Evolutionary conservation across 2,329 filamentous ascomycete species (phyloP), one percentile per base, ranked within the genome.

Genomic region (Aspergillus glaucus): DNA sequence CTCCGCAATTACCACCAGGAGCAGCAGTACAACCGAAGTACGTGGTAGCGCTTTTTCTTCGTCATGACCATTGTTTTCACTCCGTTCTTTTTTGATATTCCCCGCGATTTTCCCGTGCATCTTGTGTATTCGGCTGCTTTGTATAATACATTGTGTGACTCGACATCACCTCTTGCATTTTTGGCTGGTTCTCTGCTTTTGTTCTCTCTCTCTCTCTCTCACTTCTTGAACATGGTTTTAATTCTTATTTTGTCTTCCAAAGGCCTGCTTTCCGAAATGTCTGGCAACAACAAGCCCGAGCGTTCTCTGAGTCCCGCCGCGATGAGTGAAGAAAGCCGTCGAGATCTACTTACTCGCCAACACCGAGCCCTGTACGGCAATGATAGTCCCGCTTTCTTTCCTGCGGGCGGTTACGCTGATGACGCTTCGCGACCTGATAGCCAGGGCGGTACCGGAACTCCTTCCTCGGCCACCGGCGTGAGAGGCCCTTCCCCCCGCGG

Each of bases 11-110:
- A 97, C 77, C 93, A 98, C 77, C 94, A 96, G 77, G 93, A 98
- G 82, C 93, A 98, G 82, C 93, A 98, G 84, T 97, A 95, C 77
- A 95, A 97, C 80, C 86, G 92, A 88, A 96, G 93, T 97, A 76
- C 63, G 72, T 73, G 68, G 73, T 71, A 70, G 67, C 63, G 57
- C 10, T 65, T 60, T 62, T 55, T 61, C 56, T 58, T 60, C 56
- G 50, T 40, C 17, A 17, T 40, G 52, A 55, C 46, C 48, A 49
- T 57, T 54, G 50, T 60, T 56, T 52, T 61, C 63, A 12, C 62
- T 62, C 60, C 56, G 57, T 55, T 52, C 64, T 62, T 59, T 53
- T 54, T 55, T 61, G 56, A 59, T 54, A 54, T 63, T 60, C 57
- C 64, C 63, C 68, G 62, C 66, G 68, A 65, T 59, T 57, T 59